Percentiles rank a stretch among this genome's conserved stretches.
phyloP scores from a whole-genome alignment of 768 basidiomycete species.

The Lyophyllum shimeji region DNA sequence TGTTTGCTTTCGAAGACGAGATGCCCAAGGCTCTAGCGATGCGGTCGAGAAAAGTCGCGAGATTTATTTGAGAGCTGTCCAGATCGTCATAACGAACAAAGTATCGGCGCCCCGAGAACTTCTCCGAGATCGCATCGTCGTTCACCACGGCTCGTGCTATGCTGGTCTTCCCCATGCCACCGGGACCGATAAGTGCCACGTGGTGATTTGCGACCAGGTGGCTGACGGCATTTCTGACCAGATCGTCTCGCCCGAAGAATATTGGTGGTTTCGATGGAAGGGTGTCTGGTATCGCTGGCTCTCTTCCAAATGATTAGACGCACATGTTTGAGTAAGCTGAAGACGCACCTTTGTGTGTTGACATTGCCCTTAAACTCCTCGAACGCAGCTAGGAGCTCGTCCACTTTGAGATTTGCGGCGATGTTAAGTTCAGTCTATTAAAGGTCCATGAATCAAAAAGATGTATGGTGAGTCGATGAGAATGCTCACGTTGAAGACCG shows the following conservation, averaged over 20 bases:
- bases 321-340: no score
- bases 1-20: neutral
- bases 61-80: conserved; percentile 6
- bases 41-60: conserved; percentile 8
- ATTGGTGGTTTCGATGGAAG: neutral
- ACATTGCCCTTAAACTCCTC: neutral
- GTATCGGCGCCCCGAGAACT: conserved; percentile 4
- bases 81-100: conserved; percentile 15
- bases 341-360: no score
- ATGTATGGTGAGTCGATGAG: neutral
- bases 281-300: neutral
- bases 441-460: neutral
- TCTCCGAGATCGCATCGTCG: neutral
- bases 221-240: neutral
- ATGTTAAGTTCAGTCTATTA: neutral
- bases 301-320: neutral
- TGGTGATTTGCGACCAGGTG: neutral
- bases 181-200: conserved; percentile 14
- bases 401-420: neutral
- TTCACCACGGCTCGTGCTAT: conserved; percentile 11
- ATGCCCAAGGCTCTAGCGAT: conserved; percentile 2
- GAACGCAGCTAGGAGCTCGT: neutral
- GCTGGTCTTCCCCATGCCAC: conserved; percentile 16
- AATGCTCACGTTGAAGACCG: conserved; percentile 10
- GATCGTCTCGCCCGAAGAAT: neutral